Evolutionary conservation across 352 stramenopile genomes (phyloP), one percentile per base, ranked within the genome.

Genomic region (Pythium utonaiense): DNA sequence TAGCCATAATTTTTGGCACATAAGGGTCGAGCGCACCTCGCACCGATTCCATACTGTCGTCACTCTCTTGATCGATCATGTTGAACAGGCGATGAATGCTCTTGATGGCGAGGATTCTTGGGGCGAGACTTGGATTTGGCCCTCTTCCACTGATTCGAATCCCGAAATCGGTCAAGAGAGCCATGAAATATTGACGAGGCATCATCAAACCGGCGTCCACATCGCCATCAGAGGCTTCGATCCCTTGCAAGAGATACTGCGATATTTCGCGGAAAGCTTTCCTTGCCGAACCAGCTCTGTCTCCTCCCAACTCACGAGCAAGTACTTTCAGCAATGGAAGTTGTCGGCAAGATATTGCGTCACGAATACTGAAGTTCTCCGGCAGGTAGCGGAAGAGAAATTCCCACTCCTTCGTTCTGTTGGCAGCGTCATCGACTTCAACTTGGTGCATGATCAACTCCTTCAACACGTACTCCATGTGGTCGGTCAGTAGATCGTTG

Each of bases 1-100:
- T 95, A 22, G 85, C 87, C 87, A 96, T 96, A 34, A 96, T 83
- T 64, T 96, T 96, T 3, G 87, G 87, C 16, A 96, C 76, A 66
- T 91, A 96, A 19, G 82, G 62, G 59, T 96, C 87, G 10, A 96
- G 65, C 17, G 80, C 62, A 33, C 85, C 82, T 60, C 67, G 73
- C 14, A 56, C 66, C 49, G 62, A 60, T 41, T 66, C 36, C 40
- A 60, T 45, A n/a, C 78, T 57, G 17, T 50, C 44, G n/a, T 71
- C 66, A 31, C 76, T 47, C 13, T 55, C 12, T 13, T 57, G 67
- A 7, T 77, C 76, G 48, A 88, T 88, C 17, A 96, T 63, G 24
- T 71, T 71, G 12, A 96, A 74, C 3, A 96, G 73, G 30, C 71
- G 62, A 34, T 89, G 69, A 28, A 95, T 89, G 49, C 85, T 90